A percentile compares a stretch with the other conserved stretches of the same genome.
Conservation (phyloP, 176 grass and related monocot genomes). For the Hsuehochloa calcarea region DNA sequence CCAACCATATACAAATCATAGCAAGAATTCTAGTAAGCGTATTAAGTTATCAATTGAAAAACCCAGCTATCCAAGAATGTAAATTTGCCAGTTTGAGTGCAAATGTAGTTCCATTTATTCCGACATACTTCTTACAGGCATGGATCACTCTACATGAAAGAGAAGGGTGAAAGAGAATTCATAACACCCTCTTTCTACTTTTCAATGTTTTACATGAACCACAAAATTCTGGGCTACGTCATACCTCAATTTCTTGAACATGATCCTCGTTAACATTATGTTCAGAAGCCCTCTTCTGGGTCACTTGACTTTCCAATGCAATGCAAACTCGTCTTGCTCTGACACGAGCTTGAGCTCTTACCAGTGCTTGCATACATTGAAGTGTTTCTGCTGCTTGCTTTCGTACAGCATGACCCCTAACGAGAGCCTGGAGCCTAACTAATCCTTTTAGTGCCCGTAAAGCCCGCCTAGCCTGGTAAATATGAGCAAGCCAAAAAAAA, state of each 20-base stretch:
- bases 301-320: slow-evolving; percentile 82
- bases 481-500: neutral
- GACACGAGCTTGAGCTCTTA: slow-evolving; percentile 95
- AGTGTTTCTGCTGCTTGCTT: slow-evolving; percentile 98
- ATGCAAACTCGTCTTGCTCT: slow-evolving; percentile 83
- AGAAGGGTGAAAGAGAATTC: neutral
- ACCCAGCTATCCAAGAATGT: neutral
- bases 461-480: slow-evolving; percentile 81
- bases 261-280: slow-evolving; percentile 20
- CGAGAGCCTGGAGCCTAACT: slow-evolving; percentile 92
- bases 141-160: neutral
- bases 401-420: slow-evolving; percentile 94
- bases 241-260: slow-evolving; percentile 79
- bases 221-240: slow-evolving; percentile 5
- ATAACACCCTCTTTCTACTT: neutral
- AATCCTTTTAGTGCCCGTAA: slow-evolving; percentile 89
- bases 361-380: slow-evolving; percentile 93
- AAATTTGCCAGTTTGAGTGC: neutral
- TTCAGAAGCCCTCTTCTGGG: slow-evolving; percentile 57
- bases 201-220: neutral
- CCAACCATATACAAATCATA: neutral
- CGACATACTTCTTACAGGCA: neutral
- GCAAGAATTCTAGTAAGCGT: neutral
- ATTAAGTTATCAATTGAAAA: slow-evolving; percentile 19
- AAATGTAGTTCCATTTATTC: neutral